phyloP scores from a whole-genome alignment of 192 early-diverging fungal species.

The Coemansia sp. region DNA sequence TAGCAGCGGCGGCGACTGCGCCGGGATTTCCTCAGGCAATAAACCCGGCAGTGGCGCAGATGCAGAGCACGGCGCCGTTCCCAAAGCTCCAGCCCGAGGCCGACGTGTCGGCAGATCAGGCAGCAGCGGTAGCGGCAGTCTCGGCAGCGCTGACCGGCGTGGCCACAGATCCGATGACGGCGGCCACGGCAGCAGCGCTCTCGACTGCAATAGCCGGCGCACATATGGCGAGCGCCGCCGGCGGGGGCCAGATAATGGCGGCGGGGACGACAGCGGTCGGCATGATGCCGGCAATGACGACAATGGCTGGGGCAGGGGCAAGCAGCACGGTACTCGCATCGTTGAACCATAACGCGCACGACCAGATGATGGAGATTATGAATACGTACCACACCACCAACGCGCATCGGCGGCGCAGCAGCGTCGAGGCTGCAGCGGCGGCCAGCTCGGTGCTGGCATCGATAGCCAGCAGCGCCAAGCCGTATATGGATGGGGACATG shows the following conservation, averaged over 20 bases:
- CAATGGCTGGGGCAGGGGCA: neutral
- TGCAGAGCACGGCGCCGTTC: constrained; percentile 15
- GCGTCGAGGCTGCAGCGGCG: constrained; percentile 47
- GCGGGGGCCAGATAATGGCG: constrained; percentile 9
- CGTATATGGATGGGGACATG: constrained; percentile 13
- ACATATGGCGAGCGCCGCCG: constrained; percentile 13
- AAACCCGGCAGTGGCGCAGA: neutral
- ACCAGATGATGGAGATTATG: constrained; percentile 49
- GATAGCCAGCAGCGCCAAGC: constrained; percentile 42
- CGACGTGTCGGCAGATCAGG: neutral
- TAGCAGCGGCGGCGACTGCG: constrained; percentile 10
- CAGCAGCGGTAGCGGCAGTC: neutral
- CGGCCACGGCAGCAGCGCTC: constrained; percentile 26
- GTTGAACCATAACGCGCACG: constrained; percentile 22
- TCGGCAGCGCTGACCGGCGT: constrained; percentile 5
- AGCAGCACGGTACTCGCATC: constrained; percentile 16
- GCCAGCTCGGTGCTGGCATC: constrained; percentile 52
- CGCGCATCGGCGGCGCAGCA: constrained; percentile 43
- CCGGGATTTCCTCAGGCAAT: neutral
- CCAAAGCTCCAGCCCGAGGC: constrained; percentile 20
- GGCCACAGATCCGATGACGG: constrained; percentile 4
- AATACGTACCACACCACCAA: constrained; percentile 32
- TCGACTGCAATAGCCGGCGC: constrained; percentile 23
- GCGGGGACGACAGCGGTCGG: constrained; percentile 5
- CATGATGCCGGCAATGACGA: too few species aligned